These are phyloP conservation scores for California macrophylla DNA, from an alignment of 441 rosid genomes.

Conservation along the genomic window DNA sequence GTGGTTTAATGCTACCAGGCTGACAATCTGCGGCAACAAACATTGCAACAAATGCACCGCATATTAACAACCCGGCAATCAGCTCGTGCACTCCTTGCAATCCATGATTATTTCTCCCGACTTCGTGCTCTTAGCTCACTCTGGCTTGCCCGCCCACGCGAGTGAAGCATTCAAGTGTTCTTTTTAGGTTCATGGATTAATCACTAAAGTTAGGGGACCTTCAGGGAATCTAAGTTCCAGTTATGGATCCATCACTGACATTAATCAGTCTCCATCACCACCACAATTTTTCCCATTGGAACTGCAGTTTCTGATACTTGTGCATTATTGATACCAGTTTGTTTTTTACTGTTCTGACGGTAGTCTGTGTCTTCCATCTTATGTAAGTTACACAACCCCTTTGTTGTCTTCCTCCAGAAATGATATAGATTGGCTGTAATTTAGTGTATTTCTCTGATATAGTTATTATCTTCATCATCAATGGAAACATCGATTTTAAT, in stretches of 20 bases:
- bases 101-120: slow-evolving; percentile 72
- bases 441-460: slow-evolving; percentile 6
- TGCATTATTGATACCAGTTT: neutral
- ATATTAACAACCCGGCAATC: slow-evolving; percentile 79
- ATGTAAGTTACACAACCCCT: slow-evolving; percentile 2
- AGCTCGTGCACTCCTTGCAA: slow-evolving; percentile 83
- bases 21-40: slow-evolving; percentile 84
- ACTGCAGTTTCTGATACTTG: neutral
- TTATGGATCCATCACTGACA: neutral
- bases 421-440: neutral
- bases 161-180: slow-evolving; percentile 28
- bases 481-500: neutral
- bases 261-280: neutral
- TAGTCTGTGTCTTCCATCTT: neutral
- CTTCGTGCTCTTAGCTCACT: slow-evolving; percentile 94
- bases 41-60: slow-evolving; percentile 75
- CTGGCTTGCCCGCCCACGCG: slow-evolving; percentile 91
- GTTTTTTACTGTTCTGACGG: neutral
- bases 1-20: slow-evolving; percentile 44
- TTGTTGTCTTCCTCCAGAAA: slow-evolving; percentile 1
- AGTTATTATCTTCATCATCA: neutral
- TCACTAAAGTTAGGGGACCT: slow-evolving; percentile 12
- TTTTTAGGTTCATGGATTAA: neutral
- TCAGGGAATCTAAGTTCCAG: slow-evolving; percentile 7
- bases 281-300: neutral